Base-by-base conservation (phyloP, 352 stramenopile genomes). In the Phytophthora palmivora region DNA sequence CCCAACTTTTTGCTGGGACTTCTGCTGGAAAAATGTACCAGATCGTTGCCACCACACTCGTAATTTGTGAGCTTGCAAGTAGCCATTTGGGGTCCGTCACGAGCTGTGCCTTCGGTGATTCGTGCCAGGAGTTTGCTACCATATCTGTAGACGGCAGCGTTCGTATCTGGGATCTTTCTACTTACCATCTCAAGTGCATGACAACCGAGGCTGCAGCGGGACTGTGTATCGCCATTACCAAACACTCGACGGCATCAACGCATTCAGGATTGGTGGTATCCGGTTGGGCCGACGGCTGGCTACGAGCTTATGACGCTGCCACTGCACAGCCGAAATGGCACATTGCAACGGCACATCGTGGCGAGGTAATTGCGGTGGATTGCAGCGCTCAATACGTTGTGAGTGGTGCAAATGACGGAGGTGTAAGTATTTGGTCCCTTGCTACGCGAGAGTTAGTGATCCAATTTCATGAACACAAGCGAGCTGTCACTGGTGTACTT, bases 381-480 rank as follows among this genome's bases (percentile, higher is more conserved):
- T 79, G 72, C n/a, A 89, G 72, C 41, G 56, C 73, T 9, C 58
- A 74, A 37, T 96, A 93, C 53, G 73, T 96, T 15, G 84, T 97
- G 4, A 96, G 85, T 48, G 89, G 87, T 7, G 76, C 87, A 6
- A 80, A 70, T 22, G 92, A 97, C 44, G 92, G 93, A 36, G 87
- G 77, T 0, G 88, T 98, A n/a, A 91, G 84, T 54, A 72, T 98
- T 49, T 98, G 93, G 93, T 89, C 81, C 1, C 70, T 88, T 10
- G 72, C 80, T 16, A 97, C 84, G 5, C 76, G 89, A 10, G 87
- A 97, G 69, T 77, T 98, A 12, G 86, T 97, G 47, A 73, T 97
- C 9, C 84, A 95, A 69, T 98, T 98, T 55, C 84, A 92, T 47
- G 89, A 98, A 45, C 92, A 98, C 74, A 89, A 91, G 65, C 84